Conservation (phyloP, 2,329 filamentous ascomycete genomes). For the Colletotrichum tropicale region DNA sequence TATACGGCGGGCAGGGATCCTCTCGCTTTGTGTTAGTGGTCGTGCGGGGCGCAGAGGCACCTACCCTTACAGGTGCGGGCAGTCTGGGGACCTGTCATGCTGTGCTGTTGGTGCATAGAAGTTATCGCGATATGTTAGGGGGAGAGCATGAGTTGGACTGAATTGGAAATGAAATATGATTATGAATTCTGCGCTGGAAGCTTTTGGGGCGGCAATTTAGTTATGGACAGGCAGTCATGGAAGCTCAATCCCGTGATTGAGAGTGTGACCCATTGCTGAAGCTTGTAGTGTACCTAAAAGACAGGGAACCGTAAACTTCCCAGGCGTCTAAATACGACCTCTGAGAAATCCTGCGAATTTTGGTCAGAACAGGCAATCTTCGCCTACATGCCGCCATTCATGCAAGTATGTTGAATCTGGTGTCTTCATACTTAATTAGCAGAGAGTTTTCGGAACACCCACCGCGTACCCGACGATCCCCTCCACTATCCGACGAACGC, state of each 20-base stretch:
- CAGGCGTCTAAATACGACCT: too few species aligned
- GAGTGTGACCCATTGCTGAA: too few species aligned
- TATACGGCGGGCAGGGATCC: not conserved
- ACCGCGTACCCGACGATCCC: not conserved
- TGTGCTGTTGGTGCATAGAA: not conserved
- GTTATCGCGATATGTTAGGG: rapidly evolving
- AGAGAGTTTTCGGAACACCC: not conserved
- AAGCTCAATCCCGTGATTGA: not conserved
- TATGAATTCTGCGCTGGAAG: rapidly evolving
- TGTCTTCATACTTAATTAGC: too few species aligned
- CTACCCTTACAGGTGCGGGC: not conserved
- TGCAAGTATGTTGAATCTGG: too few species aligned
- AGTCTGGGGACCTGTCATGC: not conserved
- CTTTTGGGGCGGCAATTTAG: rapidly evolving
- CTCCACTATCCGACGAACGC: not conserved
- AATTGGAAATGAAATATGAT: rapidly evolving
- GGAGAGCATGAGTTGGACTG: rapidly evolving
- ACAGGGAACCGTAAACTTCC: too few species aligned
- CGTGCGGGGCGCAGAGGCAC: not conserved
- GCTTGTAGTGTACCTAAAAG: too few species aligned
- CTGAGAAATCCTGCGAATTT: rapidly evolving
- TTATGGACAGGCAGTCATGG: not conserved
- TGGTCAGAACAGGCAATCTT: rapidly evolving
- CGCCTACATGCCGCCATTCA: not conserved
- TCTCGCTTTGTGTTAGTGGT: not conserved